phyloP scores from a whole-genome alignment of 1,139 yeast species.

The Magnusiomyces clavatus region DNA sequence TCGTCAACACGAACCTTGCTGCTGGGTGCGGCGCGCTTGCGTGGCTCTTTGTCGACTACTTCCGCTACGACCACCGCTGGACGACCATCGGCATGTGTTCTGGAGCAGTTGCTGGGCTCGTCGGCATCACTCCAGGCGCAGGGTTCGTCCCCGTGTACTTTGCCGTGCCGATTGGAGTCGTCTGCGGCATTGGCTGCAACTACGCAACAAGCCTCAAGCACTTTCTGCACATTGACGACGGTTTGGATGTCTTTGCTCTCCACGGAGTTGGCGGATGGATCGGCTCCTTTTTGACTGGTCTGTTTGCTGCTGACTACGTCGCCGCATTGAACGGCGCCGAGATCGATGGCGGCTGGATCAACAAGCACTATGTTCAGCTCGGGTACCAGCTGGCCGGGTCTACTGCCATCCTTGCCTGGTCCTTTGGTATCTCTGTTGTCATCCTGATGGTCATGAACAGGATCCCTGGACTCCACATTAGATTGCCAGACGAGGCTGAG shows the following conservation, averaged over 20 bases:
- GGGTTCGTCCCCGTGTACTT: conserved; percentile 92
- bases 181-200: conserved; percentile 75
- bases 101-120: conserved; percentile 91
- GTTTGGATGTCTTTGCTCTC: conserved; percentile 88
- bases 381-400: conserved; percentile 92
- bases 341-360: conserved; percentile 91
- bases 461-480: conserved; percentile 73
- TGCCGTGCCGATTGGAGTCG: conserved; percentile 72
- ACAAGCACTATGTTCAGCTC: conserved; percentile 80
- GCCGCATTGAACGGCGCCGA: conserved; percentile 58
- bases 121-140: conserved; percentile 96
- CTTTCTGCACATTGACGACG: conserved; percentile 76
- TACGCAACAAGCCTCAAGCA: conserved; percentile 75
- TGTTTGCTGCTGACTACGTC: conserved; percentile 89
- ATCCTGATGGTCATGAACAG: conserved; percentile 66
- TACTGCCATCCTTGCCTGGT: conserved; percentile 68
- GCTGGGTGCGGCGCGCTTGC: conserved; percentile 88
- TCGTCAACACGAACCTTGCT: conserved; percentile 85
- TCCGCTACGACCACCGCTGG: conserved; percentile 87
- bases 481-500: conserved; percentile 88
- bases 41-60: conserved; percentile 88
- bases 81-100: conserved; percentile 90
- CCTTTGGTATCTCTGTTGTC: conserved; percentile 67
- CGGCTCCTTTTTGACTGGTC: conserved; percentile 79
- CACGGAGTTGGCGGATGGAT: conserved; percentile 92